Evolutionary conservation across 768 basidiomycete genomes (phyloP).

Genomic region (Candolleomyces eurysporus): DNA sequence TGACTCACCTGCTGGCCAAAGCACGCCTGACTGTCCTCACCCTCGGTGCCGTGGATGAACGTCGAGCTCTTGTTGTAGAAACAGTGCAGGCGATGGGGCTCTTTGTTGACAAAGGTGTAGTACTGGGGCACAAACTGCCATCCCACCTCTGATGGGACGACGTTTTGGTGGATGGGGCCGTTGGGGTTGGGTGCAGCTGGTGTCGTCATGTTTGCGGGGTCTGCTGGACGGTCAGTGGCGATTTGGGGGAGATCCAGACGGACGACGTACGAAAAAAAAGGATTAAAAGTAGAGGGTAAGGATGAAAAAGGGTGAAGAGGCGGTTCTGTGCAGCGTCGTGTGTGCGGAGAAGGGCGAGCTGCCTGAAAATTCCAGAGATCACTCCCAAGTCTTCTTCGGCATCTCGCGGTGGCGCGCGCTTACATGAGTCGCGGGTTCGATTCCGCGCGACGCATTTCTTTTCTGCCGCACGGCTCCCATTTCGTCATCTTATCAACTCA

Average conservation of each 20-base stretch:
- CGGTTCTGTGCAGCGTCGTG: constrained; percentile 12
- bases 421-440: background rate
- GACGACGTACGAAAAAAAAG: constrained; percentile 23
- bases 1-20: constrained; percentile 85
- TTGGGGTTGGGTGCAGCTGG: constrained; percentile 36
- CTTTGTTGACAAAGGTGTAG: constrained; percentile 98
- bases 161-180: constrained; percentile 51
- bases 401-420: constrained; percentile 9
- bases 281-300: constrained; percentile 29
- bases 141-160: constrained; percentile 92
- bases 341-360: constrained; percentile 11
- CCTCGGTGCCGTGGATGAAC: constrained; percentile 96
- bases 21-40: constrained; percentile 88
- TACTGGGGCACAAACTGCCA: constrained; percentile 99
- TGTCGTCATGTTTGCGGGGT: constrained; percentile 33
- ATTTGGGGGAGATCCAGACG: background rate
- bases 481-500: no score
- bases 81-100: constrained; percentile 94
- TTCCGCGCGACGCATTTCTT: background rate
- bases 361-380: constrained; percentile 9
- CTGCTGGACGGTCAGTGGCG: no score
- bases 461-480: constrained; percentile 14
- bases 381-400: constrained; percentile 14
- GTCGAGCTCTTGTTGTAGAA: constrained; percentile 99
- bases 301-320: constrained; percentile 18